Evolutionary conservation across 73 alveolate genomes (phyloP).

Genomic region (Tetrahymena malaccensis): DNA sequence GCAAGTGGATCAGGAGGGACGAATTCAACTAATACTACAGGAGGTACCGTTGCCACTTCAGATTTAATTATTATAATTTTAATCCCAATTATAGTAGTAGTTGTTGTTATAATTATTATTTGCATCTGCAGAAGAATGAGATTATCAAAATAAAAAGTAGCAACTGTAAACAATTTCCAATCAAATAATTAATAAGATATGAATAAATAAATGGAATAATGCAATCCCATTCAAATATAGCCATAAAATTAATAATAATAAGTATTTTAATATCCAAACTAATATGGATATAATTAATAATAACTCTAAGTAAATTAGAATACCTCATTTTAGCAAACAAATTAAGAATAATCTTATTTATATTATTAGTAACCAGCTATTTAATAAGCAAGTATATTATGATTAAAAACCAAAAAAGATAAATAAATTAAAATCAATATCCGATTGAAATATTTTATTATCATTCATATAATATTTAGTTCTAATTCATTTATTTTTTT

Average conservation of each 20-base stretch:
- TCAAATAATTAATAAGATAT: background rate
- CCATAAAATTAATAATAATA: too few relatives aligned
- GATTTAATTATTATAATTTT: too few relatives aligned
- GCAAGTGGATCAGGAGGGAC: background rate
- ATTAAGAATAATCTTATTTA: background rate
- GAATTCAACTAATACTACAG: background rate
- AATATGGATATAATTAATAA: background rate
- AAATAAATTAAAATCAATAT: too few relatives aligned
- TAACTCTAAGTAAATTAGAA: background rate
- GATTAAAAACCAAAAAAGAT: background rate
- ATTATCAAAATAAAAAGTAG: background rate
- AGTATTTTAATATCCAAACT: background rate
- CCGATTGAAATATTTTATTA: too few relatives aligned
- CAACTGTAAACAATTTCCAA: background rate
- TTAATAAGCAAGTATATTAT: background rate
- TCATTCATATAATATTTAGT: too few relatives aligned
- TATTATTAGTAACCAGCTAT: background rate
- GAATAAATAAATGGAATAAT: background rate
- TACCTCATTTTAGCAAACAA: background rate
- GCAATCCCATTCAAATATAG: background rate
- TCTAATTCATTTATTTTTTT: too few relatives aligned
- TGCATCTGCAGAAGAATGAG: background rate
- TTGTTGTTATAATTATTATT: too few relatives aligned
- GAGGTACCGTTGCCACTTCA: background rate
- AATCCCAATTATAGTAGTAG: background rate